Evolutionary conservation across 768 basidiomycete species (phyloP).

Genomic region (Russula griseocarnosa): DNA sequence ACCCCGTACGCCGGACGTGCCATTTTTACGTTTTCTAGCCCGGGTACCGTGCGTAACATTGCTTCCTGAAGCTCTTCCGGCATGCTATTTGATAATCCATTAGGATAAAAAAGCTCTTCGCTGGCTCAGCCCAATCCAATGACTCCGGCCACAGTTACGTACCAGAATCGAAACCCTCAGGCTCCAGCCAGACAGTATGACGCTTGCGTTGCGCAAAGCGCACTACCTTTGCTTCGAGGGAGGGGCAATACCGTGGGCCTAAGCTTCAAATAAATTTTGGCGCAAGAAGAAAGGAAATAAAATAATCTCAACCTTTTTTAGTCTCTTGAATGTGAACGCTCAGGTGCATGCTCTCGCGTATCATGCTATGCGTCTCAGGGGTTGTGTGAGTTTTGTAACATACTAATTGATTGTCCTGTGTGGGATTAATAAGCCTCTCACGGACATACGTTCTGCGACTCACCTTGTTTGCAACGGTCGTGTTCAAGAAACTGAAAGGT

Average conservation of each 20-base stretch:
- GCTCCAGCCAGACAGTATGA: slow-evolving; percentile 86
- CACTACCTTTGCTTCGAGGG: slow-evolving; percentile 80
- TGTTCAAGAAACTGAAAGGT: slow-evolving; percentile 75
- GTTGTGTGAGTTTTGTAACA: slow-evolving; percentile 77
- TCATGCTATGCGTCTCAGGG: slow-evolving; percentile 64
- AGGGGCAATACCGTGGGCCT: slow-evolving; percentile 92
- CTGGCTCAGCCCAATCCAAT: not conserved
- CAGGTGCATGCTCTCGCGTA: slow-evolving; percentile 68
- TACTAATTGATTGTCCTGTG: slow-evolving; percentile 63
- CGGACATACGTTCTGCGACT: not conserved
- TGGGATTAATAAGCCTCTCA: not conserved
- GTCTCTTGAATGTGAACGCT: slow-evolving; percentile 88
- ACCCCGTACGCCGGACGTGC: slow-evolving; percentile 86
- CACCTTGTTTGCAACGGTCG: slow-evolving; percentile 67
- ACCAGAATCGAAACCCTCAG: slow-evolving; percentile 90
- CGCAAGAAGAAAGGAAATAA: not conserved
- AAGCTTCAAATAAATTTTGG: not conserved
- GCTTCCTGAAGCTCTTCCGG: slow-evolving; percentile 80
- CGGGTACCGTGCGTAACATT: slow-evolving; percentile 81
- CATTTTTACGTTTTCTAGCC: slow-evolving; percentile 81
- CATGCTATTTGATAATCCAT: slow-evolving; percentile 83
- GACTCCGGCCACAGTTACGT: slow-evolving; percentile 7
- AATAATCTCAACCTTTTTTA: slow-evolving; percentile 56
- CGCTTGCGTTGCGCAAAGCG: slow-evolving; percentile 67
- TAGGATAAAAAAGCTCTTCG: slow-evolving; percentile 82